phyloP scores from a whole-genome alignment of 2,329 filamentous ascomycete species.

The Epichloe scottii region DNA sequence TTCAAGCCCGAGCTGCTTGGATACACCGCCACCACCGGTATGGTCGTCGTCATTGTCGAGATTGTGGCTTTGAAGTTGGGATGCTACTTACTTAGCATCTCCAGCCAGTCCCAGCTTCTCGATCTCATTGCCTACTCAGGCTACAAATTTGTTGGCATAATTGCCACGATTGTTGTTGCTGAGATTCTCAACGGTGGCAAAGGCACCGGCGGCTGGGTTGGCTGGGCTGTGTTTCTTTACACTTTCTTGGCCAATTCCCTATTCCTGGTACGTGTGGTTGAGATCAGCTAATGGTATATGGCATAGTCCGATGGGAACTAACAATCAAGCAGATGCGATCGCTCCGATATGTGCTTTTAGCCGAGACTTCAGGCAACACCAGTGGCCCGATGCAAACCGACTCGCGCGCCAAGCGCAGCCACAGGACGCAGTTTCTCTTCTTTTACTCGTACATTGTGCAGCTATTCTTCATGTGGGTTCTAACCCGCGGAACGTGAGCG shows the following conservation, averaged over 20 bases:
- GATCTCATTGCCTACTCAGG: conserved; percentile 93
- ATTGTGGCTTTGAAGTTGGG: conserved; percentile 84
- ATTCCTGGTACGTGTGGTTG: conserved; percentile 58
- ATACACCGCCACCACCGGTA: conserved; percentile 72
- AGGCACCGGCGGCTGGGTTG: conserved; percentile 76
- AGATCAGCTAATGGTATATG: neutral
- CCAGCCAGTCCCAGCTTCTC: conserved; percentile 82
- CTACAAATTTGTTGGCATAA: conserved; percentile 97
- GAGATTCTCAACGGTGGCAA: conserved; percentile 67
- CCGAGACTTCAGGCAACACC: conserved; percentile 59
- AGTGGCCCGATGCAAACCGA: conserved; percentile 56
- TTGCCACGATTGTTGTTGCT: conserved; percentile 69
- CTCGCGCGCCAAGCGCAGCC: conserved; percentile 72
- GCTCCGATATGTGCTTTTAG: conserved; percentile 87
- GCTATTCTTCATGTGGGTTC: conserved; percentile 83
- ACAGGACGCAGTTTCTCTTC: conserved; percentile 84
- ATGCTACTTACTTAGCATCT: conserved; percentile 88
- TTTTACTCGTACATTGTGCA: conserved; percentile 92
- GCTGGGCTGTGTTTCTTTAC: conserved; percentile 82
- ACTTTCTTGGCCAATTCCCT: conserved; percentile 90
- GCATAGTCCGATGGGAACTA: neutral
- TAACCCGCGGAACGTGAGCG: conserved; percentile 31
- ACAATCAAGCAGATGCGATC: conserved; percentile 59
- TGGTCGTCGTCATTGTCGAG: conserved; percentile 74
- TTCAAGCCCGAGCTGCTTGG: conserved; percentile 93